Base-by-base conservation (phyloP, 2,329 filamentous ascomycete genomes). In the Madurella mycetomatis region DNA sequence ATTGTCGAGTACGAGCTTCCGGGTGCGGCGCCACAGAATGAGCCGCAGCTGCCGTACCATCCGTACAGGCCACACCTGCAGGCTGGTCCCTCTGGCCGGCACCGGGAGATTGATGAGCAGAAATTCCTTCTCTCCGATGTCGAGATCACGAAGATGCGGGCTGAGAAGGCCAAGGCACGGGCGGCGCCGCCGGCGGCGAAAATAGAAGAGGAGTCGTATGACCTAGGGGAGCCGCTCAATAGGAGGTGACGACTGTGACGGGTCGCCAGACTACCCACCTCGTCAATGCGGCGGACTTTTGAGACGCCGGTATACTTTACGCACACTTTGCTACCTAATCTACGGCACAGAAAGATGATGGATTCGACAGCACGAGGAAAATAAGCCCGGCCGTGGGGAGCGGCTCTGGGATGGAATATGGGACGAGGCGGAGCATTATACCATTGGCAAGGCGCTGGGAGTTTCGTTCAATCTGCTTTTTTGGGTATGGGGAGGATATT, bases 121-220 rank as follows among this genome's bases (percentile, higher is more conserved):
- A 67, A 67, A 49, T 62, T 67, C n/a, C 52, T 67, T 54, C 41
- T 66, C 49, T 46, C 51, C 16, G 61, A 65, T 45, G 57, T 52
- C 12, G 64, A 65, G 42, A 58, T 66, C 32, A n/a, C 41, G 40
- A 55, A 53, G 41, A 12, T 64, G 47, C 56, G 51, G 46, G 58
- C 43, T 39, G 56, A 61, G 39, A 64, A 64, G 54, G 51, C 51
- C 15, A 58, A 41, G 55, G 41, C 46, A 2, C 41, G 54, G 17
- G 60, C 53, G 7, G 47, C 43, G n/a, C 34, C 31, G 3, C 32
- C 25, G 12, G 44, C 41, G 5, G 49, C 45, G 12, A 40, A 25
- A 47, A 30, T 7, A 2, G 37, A 16, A 40, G 45, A 45, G 19
- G 58, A 62, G 46, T 48, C 49, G 18, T 56, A 58, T 44, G 53